Evolutionary conservation across 164 flowering plant species (phyloP).

Genomic region (Chimonanthus praecox): DNA sequence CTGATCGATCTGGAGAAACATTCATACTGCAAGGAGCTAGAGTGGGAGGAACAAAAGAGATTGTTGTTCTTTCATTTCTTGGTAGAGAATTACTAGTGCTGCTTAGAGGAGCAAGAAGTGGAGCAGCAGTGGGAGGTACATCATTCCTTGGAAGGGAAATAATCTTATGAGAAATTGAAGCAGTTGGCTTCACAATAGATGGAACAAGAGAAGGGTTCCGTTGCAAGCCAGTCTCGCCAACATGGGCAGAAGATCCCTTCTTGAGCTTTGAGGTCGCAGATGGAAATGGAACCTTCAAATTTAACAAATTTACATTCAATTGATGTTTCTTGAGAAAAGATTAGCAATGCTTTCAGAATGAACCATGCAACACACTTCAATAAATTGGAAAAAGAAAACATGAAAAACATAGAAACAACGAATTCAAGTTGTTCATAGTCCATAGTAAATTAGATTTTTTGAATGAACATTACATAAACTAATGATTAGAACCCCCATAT

Average conservation of each 20-base stretch:
- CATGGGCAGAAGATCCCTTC: slow-evolving; percentile 34
- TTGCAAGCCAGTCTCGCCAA: slow-evolving; percentile 2
- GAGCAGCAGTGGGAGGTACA: not conserved
- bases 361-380: not conserved
- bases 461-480: too few relatives aligned
- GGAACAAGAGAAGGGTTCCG: slow-evolving; percentile 20
- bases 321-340: not conserved
- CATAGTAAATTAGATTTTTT: too few relatives aligned
- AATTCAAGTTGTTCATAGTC: too few relatives aligned
- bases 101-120: not conserved
- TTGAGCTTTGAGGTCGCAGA: slow-evolving; percentile 36
- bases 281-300: slow-evolving; percentile 23
- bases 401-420: not conserved
- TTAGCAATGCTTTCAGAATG: too few relatives aligned
- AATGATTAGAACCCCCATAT: too few relatives aligned
- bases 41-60: slow-evolving; percentile 10
- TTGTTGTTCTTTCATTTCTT: slow-evolving; percentile 20
- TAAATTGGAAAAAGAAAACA: not conserved
- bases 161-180: not conserved
- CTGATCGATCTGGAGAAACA: slow-evolving; percentile 55
- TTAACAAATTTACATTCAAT: slow-evolving; percentile 7
- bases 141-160: not conserved
- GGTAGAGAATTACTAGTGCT: slow-evolving; percentile 17
- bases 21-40: slow-evolving; percentile 27
- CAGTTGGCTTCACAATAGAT: slow-evolving; percentile 26